Base-by-base conservation (phyloP, 345 rosid species). In the Camelina neglecta region DNA sequence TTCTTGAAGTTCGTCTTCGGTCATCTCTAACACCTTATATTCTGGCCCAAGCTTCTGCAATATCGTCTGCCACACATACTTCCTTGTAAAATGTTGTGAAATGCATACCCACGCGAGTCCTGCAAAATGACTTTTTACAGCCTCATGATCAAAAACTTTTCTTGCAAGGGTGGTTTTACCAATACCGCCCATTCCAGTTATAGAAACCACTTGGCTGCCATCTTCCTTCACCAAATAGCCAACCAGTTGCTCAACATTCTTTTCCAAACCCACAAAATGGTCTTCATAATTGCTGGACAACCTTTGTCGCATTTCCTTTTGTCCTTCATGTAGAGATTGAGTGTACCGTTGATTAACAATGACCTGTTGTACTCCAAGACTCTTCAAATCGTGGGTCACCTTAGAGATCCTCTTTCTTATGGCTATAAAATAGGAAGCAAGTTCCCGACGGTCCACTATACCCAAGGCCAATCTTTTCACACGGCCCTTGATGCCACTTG, bases 161-260 rank as follows among this genome's bases (percentile, higher is more conserved):
- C 38, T 68, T 2, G 87, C 89, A 0, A 87, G 72, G 1, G 91
- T 42, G 0, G 88, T 87, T 71, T 83, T 87, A 9, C 90, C 88
- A 18, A 83, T 65, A n/a, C 90, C 90, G 0, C 88, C 84, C 88
- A 85, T 85, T 24, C 91, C 88, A 8, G 70, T 68, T 9, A 87
- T 67, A 0, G 80, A 70, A 26, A 85, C 77, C 26, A 78, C 71
- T n/a, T 50, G 50, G 13, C 4, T 56, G 6, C 54, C 45, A 0
- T 39, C 65, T 4, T 31, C 59, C 8, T 0, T 59, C 6, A 71
- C 38, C 59, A 85, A 56, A 41, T 71, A 12, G 3, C 64, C 50
- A 51, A 82, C 80, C 53, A 85, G 12, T 3, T 2, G 50, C 2
- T 47, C 0, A 0, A 77, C 54, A 26, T 76, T 77, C 2, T 58